These are phyloP conservation scores for Jatropha multifida DNA, from an alignment of 441 rosid genomes.

Conservation along the genomic window DNA sequence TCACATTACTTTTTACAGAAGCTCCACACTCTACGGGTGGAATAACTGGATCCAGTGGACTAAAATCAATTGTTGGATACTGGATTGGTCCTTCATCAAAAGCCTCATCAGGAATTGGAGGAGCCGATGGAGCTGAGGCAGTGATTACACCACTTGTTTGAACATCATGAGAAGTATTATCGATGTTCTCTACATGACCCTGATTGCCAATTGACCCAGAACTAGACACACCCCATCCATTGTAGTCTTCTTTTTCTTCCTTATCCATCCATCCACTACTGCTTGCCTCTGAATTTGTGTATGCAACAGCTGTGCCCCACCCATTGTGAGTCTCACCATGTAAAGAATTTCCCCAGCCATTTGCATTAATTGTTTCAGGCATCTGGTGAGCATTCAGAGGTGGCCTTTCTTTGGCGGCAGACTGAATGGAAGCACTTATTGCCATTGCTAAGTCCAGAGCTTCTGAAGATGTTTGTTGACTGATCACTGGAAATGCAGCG, in stretches of 20 bases:
- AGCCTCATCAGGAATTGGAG: constrained; percentile 37
- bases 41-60: constrained; percentile 25
- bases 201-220: constrained; percentile 24
- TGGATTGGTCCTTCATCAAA: constrained; percentile 37
- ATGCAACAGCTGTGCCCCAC: constrained; percentile 23
- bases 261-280: constrained; percentile 36
- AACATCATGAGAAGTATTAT: constrained; percentile 13
- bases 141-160: constrained; percentile 15
- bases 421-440: constrained; percentile 24
- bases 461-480: constrained; percentile 30
- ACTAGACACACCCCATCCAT: constrained; percentile 33
- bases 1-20: constrained; percentile 27
- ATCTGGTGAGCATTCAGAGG: constrained; percentile 18
- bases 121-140: constrained; percentile 49
- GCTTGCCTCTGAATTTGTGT: constrained; percentile 30
- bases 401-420: constrained; percentile 24
- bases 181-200: constrained; percentile 17
- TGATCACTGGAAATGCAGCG: constrained; percentile 22
- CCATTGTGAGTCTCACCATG: constrained; percentile 29
- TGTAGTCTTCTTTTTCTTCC: constrained; percentile 28
- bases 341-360: constrained; percentile 33
- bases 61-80: constrained; percentile 43
- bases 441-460: constrained; percentile 30
- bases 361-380: constrained; percentile 29
- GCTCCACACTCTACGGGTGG: constrained; percentile 22